Evolutionary conservation across 2,329 filamentous ascomycete genomes (phyloP).

Genomic region (Ambrosiella beaveri): DNA sequence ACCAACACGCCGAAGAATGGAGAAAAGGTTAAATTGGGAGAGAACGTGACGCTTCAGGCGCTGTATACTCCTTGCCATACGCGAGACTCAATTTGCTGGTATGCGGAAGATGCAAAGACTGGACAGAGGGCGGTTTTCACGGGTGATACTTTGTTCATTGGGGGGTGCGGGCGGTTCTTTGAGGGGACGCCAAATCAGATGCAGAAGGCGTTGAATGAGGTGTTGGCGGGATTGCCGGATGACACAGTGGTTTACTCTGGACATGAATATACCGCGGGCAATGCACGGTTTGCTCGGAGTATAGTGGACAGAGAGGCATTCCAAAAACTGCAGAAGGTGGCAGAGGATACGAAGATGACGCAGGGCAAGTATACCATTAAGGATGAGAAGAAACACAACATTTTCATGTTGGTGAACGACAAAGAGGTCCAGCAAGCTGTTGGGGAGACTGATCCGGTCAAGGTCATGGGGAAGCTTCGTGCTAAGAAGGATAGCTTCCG

Average conservation of each 20-base stretch:
- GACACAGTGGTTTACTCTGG: conserved; percentile 88
- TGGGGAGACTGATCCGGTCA: conserved; percentile 60
- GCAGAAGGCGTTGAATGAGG: conserved; percentile 81
- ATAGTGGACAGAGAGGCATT: conserved; percentile 61
- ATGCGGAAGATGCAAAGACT: conserved; percentile 53
- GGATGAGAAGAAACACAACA: conserved; percentile 94
- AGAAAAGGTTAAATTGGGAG: conserved; percentile 65
- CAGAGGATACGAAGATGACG: conserved; percentile 66
- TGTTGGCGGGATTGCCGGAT: conserved; percentile 61
- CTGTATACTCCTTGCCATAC: conserved; percentile 97
- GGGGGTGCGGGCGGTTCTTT: conserved; percentile 88
- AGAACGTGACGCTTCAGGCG: conserved; percentile 42
- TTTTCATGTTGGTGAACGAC: conserved; percentile 83
- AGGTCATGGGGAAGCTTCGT: conserved; percentile 70
- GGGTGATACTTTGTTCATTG: conserved; percentile 90
- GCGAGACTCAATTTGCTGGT: conserved; percentile 95
- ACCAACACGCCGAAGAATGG: conserved; percentile 59
- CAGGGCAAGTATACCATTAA: conserved; percentile 94
- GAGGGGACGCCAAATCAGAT: conserved; percentile 82
- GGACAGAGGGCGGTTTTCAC: conserved; percentile 70
- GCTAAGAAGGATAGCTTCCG: conserved; percentile 77
- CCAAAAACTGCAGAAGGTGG: conserved; percentile 59
- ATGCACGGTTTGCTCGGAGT: conserved; percentile 71
- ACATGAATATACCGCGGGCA: conserved; percentile 95
- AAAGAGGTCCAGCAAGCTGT: conserved; percentile 70